Conservation (phyloP, 176 grass and related monocot species). For the Alopecurus myosuroides region DNA sequence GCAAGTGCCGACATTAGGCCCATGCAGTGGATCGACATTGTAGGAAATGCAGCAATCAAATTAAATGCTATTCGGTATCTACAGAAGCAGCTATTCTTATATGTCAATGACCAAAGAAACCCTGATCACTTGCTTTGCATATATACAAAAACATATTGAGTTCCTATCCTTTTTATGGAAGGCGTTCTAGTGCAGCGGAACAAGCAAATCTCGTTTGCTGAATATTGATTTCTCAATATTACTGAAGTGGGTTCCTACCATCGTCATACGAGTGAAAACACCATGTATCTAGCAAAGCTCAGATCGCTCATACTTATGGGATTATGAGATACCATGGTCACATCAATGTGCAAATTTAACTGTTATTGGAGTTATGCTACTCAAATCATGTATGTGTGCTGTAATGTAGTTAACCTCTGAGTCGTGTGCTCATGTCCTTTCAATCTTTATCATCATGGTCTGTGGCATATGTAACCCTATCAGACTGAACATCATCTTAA, state of each 20-base stretch:
- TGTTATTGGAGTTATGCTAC: background rate
- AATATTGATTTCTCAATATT: background rate
- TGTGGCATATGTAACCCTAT: background rate
- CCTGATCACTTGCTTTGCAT: background rate
- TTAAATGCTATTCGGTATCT: background rate
- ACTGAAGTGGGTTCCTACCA: background rate
- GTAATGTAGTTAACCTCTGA: background rate
- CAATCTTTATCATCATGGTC: background rate
- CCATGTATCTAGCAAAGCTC: background rate
- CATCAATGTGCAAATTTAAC: constrained; percentile 9
- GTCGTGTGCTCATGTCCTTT: background rate
- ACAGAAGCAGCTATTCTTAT: background rate
- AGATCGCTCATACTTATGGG: background rate
- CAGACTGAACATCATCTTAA: background rate
- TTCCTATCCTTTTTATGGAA: background rate
- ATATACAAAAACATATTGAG: background rate
- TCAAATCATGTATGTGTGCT: background rate
- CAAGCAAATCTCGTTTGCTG: background rate
- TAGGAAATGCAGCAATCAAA: background rate
- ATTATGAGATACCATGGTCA: background rate
- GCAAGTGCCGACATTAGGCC: background rate
- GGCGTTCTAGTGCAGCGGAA: background rate
- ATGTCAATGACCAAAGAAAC: background rate
- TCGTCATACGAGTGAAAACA: background rate
- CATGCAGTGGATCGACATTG: background rate